Conservation (phyloP, 768 basidiomycete species). For the Boletus sensibilis region DNA sequence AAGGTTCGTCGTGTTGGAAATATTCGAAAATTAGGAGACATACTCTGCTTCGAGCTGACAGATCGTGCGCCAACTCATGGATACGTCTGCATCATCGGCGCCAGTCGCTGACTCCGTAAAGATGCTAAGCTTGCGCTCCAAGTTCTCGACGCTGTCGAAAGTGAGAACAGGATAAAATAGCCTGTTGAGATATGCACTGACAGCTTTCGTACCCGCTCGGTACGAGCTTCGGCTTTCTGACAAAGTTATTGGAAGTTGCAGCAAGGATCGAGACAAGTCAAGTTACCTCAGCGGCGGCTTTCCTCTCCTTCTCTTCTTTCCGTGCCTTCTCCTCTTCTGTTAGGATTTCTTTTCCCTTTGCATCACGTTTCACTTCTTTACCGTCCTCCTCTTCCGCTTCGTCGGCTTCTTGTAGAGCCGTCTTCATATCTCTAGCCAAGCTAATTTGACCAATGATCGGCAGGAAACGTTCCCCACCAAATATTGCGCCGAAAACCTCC, state of each 20-base stretch:
- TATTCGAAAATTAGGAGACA: slow-evolving; percentile 31
- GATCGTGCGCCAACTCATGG: slow-evolving; percentile 72
- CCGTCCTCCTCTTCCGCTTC: slow-evolving; percentile 55
- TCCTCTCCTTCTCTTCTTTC: slow-evolving; percentile 70
- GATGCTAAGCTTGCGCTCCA: slow-evolving; percentile 80
- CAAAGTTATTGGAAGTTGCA: slow-evolving; percentile 10
- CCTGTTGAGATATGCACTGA: slow-evolving; percentile 5
- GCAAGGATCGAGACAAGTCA: slow-evolving; percentile 1
- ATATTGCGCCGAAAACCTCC: slow-evolving; percentile 78
- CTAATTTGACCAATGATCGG: slow-evolving; percentile 89
- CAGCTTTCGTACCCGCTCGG: slow-evolving; percentile 73
- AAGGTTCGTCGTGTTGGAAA: too few relatives aligned
- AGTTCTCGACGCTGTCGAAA: slow-evolving; percentile 52
- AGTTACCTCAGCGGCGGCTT: slow-evolving; percentile 64
- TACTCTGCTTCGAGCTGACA: slow-evolving; percentile 81
- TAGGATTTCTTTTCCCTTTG: slow-evolving; percentile 52
- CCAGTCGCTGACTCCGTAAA: slow-evolving; percentile 82
- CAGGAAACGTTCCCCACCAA: slow-evolving; percentile 83
- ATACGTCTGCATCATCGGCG: slow-evolving; percentile 66
- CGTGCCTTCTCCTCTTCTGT: slow-evolving; percentile 70
- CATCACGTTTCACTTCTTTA: slow-evolving; percentile 46
- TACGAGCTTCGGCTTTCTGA: slow-evolving; percentile 79
- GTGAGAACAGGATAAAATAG: slow-evolving; percentile 1
- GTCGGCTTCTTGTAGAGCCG: slow-evolving; percentile 84
- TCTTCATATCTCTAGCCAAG: slow-evolving; percentile 89